These are phyloP conservation scores for Xylaria arbuscula DNA, from an alignment of 2,329 filamentous ascomycete genomes.

Conservation along the genomic window DNA sequence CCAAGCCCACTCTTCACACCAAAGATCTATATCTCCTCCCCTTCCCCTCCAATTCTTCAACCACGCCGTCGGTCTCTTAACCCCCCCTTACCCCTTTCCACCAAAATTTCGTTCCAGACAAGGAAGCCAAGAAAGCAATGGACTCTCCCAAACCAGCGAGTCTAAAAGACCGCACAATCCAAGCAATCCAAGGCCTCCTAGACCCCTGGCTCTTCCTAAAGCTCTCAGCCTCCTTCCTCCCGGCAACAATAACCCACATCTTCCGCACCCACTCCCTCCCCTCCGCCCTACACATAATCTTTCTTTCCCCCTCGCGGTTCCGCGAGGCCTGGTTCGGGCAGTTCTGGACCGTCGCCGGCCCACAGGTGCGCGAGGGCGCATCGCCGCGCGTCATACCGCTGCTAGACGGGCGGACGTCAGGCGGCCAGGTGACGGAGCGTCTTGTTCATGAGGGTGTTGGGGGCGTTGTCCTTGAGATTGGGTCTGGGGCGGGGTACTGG, in stretches of 20 bases:
- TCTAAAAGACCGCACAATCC: conserved; percentile 38
- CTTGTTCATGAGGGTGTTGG: conserved; percentile 54
- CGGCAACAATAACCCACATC: conserved; percentile 60
- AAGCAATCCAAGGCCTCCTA: conserved; percentile 52
- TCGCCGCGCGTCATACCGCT: conserved; percentile 63
- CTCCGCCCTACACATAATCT: conserved; percentile 27
- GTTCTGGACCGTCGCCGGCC: conserved; percentile 69
- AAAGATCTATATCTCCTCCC: neutral
- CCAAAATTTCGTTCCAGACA: neutral
- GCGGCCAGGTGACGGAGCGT: conserved; percentile 53
- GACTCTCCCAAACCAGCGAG: neutral
- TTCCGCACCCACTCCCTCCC: conserved; percentile 50
- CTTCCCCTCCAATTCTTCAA: neutral
- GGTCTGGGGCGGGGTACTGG: conserved; percentile 71
- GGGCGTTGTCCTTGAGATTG: conserved; percentile 70
- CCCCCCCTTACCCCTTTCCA: neutral
- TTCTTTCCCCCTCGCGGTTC: conserved; percentile 55
- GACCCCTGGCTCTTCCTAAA: conserved; percentile 66
- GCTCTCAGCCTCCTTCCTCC: conserved; percentile 61
- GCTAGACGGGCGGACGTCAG: conserved; percentile 60
- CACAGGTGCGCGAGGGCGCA: conserved; percentile 58
- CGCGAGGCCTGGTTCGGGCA: conserved; percentile 66
- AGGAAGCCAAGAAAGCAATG: conserved; percentile 20
- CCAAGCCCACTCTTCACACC: neutral
- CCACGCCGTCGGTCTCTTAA: neutral